phyloP scores from a whole-genome alignment of 1,139 yeast species.

The Kodamaea ohmeri region DNA sequence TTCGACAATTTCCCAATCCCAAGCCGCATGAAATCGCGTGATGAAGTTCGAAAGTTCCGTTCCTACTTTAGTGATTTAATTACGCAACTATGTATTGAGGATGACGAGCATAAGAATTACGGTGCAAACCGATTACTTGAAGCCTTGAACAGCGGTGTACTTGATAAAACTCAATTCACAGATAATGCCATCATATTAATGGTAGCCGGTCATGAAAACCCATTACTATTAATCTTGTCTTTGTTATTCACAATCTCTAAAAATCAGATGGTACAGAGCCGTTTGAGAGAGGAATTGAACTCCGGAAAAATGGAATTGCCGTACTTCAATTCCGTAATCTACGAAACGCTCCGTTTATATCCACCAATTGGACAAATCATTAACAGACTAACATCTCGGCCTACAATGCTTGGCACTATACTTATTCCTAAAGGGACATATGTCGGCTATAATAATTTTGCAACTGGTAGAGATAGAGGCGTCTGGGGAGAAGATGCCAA shows the following conservation, averaged over 20 bases:
- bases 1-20: constrained; percentile 53
- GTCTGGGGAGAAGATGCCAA: constrained; percentile 54
- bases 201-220: constrained; percentile 66
- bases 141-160: constrained; percentile 34
- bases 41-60: constrained; percentile 45
- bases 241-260: constrained; percentile 49
- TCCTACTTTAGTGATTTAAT: constrained; percentile 28
- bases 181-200: constrained; percentile 59
- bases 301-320: constrained; percentile 15
- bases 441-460: constrained; percentile 58
- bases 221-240: constrained; percentile 51
- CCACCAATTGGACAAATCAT: constrained; percentile 63
- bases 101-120: constrained; percentile 16
- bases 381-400: constrained; percentile 44
- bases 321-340: constrained; percentile 33
- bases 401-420: constrained; percentile 41
- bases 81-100: constrained; percentile 17
- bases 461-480: constrained; percentile 48
- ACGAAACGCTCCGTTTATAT: constrained; percentile 50
- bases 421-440: constrained; percentile 52
- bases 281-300: constrained; percentile 30
- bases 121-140: constrained; percentile 34
- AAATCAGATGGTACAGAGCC: constrained; percentile 31
- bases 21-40: constrained; percentile 43
- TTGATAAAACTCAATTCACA: constrained; percentile 46